These are phyloP conservation scores for Cordyceps cateniannulata DNA, from an alignment of 2,329 filamentous ascomycete species.

Conservation along the genomic window DNA sequence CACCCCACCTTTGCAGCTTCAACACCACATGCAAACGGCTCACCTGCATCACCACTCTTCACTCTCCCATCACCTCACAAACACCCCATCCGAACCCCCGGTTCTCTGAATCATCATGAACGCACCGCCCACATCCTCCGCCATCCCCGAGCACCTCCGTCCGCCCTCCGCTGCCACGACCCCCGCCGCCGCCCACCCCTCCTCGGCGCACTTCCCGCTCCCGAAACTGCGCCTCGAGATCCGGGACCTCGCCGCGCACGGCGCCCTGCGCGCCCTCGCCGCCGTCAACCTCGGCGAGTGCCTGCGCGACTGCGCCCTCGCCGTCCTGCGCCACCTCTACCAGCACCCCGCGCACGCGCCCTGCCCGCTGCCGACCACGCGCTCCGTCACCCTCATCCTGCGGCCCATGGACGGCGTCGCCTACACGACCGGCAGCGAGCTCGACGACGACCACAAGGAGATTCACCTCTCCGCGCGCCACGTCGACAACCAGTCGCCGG, in stretches of 20 bases:
- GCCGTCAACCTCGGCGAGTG: slow-evolving; percentile 56
- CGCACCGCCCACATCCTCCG: slow-evolving; percentile 6
- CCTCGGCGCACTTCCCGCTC: slow-evolving; percentile 28
- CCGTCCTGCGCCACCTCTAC: slow-evolving; percentile 71
- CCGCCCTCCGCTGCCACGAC: background rate
- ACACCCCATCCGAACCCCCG: background rate
- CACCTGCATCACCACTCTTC: background rate
- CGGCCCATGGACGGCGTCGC: slow-evolving; percentile 78
- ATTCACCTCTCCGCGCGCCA: slow-evolving; percentile 82
- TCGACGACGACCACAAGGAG: slow-evolving; percentile 85
- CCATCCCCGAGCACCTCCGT: slow-evolving; percentile 3
- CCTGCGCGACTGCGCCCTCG: slow-evolving; percentile 55
- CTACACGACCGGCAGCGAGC: slow-evolving; percentile 74
- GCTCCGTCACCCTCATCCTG: slow-evolving; percentile 78
- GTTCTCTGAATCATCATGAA: background rate
- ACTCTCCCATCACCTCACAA: background rate
- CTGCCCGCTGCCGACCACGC: slow-evolving; percentile 54
- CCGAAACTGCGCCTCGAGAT: slow-evolving; percentile 56
- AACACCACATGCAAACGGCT: background rate
- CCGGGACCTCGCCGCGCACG: slow-evolving; percentile 52
- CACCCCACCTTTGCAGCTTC: slow-evolving; percentile 1
- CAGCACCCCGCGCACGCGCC: slow-evolving; percentile 32
- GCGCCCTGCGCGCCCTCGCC: slow-evolving; percentile 59
- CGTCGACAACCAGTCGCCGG: slow-evolving; percentile 44
- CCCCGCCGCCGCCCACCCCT: background rate